phyloP scores from a whole-genome alignment of 306 rosid species.

The Quercus agrifolia region DNA sequence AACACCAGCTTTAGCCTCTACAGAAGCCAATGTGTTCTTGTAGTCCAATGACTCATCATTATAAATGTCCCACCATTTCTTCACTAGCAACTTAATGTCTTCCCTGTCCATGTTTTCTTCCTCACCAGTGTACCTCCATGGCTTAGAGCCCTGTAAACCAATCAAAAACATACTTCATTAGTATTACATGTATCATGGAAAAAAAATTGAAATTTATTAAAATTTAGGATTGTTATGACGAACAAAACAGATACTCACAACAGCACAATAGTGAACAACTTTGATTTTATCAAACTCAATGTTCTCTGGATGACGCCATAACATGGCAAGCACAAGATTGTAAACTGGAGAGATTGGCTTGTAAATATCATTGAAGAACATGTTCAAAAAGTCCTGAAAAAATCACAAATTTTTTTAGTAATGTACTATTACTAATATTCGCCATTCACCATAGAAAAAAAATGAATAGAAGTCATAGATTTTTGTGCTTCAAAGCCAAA shows the following conservation, averaged over 20 bases:
- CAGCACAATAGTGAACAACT: slow-evolving; percentile 85
- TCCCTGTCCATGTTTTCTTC: slow-evolving; percentile 80
- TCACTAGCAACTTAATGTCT: slow-evolving; percentile 66
- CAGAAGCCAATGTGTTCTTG: background rate
- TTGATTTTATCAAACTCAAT: slow-evolving; percentile 54
- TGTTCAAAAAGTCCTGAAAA: slow-evolving; percentile 63
- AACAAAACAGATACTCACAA: slow-evolving; percentile 35
- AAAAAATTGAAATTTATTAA: background rate
- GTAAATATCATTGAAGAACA: slow-evolving; percentile 56
- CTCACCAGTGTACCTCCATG: slow-evolving; percentile 81
- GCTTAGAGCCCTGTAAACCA: slow-evolving; percentile 70
- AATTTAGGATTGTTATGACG: background rate
- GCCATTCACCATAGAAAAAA: too few species aligned
- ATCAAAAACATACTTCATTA: background rate
- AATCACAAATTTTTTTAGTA: background rate
- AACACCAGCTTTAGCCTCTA: background rate
- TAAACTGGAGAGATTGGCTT: slow-evolving; percentile 56
- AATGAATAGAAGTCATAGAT: too few species aligned
- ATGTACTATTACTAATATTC: too few species aligned
- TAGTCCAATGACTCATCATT: slow-evolving; percentile 65
- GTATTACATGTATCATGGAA: background rate
- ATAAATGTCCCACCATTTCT: slow-evolving; percentile 78
- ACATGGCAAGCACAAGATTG: slow-evolving; percentile 71
- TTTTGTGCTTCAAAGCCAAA: too few species aligned
- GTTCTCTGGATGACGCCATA: slow-evolving; percentile 85